These are phyloP conservation scores for Cenchrus americanus DNA, from an alignment of 176 grass and related monocot genomes.

Conservation along the genomic window DNA sequence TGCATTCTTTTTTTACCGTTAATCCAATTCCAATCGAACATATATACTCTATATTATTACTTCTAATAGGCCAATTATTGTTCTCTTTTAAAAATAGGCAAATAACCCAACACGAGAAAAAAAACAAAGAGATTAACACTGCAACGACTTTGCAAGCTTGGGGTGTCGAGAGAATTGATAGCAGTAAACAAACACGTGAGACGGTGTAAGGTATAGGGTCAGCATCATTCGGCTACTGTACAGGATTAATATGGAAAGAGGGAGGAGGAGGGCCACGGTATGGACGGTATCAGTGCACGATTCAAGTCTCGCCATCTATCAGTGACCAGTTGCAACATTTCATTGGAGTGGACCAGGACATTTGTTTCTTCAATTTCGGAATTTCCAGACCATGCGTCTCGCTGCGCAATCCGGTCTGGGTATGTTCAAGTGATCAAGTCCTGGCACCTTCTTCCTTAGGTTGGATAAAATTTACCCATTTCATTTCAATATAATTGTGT, in stretches of 20 bases:
- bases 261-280: not conserved
- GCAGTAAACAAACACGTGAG: conserved; percentile 13
- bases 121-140: not conserved
- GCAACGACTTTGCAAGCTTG: not conserved
- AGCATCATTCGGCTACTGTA: not conserved
- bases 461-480: not conserved
- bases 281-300: not conserved
- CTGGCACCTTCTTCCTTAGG: too few relatives aligned
- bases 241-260: not conserved
- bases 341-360: not conserved
- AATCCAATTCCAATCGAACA: not conserved
- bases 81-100: not conserved
- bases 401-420: not conserved
- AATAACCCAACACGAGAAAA: too few relatives aligned
- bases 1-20: too few relatives aligned
- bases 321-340: not conserved
- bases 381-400: not conserved
- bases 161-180: not conserved
- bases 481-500: not conserved
- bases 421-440: too few relatives aligned
- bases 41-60: too few relatives aligned
- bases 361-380: not conserved
- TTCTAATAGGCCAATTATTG: not conserved
- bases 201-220: not conserved
- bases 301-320: not conserved